phyloP scores from a whole-genome alignment of 2,329 filamentous ascomycete genomes.

The Nemania sp. region DNA sequence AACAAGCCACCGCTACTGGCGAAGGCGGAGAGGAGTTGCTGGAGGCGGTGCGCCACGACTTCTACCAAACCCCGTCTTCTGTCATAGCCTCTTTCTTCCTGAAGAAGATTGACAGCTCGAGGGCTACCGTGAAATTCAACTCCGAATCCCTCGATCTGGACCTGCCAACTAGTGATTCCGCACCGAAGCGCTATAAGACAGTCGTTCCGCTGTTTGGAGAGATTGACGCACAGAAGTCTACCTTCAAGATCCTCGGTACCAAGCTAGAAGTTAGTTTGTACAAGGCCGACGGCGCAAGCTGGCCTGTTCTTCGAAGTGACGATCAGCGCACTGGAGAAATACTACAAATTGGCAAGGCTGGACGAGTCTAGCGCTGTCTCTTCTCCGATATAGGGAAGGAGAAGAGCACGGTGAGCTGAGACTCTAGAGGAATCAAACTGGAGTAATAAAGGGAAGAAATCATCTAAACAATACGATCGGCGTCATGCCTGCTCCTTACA shows the following conservation, averaged over 20 bases:
- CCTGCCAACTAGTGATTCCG: slow-evolving; percentile 78
- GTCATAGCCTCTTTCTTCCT: slow-evolving; percentile 93
- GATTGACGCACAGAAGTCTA: slow-evolving; percentile 75
- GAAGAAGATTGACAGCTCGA: slow-evolving; percentile 91
- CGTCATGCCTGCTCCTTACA: neutral
- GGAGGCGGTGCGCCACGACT: slow-evolving; percentile 81
- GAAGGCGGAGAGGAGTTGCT: slow-evolving; percentile 71
- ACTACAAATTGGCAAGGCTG: slow-evolving; percentile 84
- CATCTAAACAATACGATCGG: neutral
- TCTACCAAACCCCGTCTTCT: slow-evolving; percentile 85
- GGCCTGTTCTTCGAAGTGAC: slow-evolving; percentile 82
- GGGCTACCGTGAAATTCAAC: slow-evolving; percentile 71
- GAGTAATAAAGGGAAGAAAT: slow-evolving; percentile 3
- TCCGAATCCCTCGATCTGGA: slow-evolving; percentile 70
- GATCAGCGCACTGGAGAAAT: slow-evolving; percentile 74
- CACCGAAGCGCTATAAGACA: slow-evolving; percentile 75
- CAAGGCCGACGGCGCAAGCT: slow-evolving; percentile 74
- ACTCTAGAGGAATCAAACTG: neutral
- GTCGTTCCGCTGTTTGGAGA: slow-evolving; percentile 74
- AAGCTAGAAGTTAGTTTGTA: slow-evolving; percentile 81
- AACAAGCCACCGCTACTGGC: slow-evolving; percentile 31
- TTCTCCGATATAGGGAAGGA: neutral
- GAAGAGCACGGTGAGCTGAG: too few species aligned
- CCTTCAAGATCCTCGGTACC: slow-evolving; percentile 81
- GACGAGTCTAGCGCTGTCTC: slow-evolving; percentile 57